Base-by-base conservation (phyloP, 768 basidiomycete species). In the Pleurotus platypus region DNA sequence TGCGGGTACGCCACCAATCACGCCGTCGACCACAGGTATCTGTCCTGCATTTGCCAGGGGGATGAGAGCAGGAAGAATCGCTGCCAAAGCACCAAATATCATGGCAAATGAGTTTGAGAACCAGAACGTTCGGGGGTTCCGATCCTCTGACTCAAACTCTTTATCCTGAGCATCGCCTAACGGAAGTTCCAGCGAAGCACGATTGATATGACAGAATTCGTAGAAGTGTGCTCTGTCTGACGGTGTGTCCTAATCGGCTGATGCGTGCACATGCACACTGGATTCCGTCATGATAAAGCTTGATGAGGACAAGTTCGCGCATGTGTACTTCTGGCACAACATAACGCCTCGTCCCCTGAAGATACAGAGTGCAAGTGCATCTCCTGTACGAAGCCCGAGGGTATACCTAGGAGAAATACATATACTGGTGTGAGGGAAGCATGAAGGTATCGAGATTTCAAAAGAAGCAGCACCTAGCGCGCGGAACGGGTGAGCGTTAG, bases 11-110 rank as follows among this genome's bases (percentile, higher is more conserved):
- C 81, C 82, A 35, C 81, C 84, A 27, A 80, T 59, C 11, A 83
- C 74, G 0, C 82, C 84, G 35, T 79, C 69, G 15, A 82, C 63
- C 5, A 78, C 58, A 1, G 83, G 81, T 12, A 84, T 64, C 65
- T 83, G 79, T 13, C 73, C 67, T 12, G 51, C 49, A 9, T 35
- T 3, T 9, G 27, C 26, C 3, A 50, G 6, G 16, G 68, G 70
- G 26, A 61, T 7, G 7, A 61, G 27, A 16, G 20, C 27, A 15
- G 49, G 49, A 20, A 35, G 27, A 35, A 50, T 15, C 30, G 49
- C n/a, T 26, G 37, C 49, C 9, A 50, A 30, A n/a, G 22, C 7
- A 35, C 15, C 6, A 30, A 50, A 30, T n/a, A 50, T 12, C 49
- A 50, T 50, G 30, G 49, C 27, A n/a, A 50, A 35, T 30, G 9